Evolutionary conservation across 2,329 filamentous ascomycete species (phyloP), one percentile per base, ranked within the genome.

Genomic region (Arthrinium phaeospermum): DNA sequence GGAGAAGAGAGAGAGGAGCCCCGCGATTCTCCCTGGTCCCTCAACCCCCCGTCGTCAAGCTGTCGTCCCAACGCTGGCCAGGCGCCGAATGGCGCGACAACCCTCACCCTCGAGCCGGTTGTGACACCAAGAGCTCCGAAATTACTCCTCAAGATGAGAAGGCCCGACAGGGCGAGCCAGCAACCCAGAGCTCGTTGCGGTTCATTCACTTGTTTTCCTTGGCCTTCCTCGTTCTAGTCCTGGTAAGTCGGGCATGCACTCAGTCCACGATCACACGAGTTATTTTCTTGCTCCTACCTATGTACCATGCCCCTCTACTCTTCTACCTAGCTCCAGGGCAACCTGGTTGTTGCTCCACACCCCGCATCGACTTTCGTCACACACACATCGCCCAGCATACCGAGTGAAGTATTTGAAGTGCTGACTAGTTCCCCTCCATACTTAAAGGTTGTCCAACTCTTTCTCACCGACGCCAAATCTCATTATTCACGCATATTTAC

Each of bases 381-480:
- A 68, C 67, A 61, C 57, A 64, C 57, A 37, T 64, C 22, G 57
- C 19, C 57, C 19, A 24, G 30, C 34, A 13, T 41, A 64, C 30
- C 22, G 30, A 37, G 30, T 41, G 57, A 64, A 64, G 57, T 64
- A 64, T 64, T 64, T 64, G 57, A 64, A 64, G 30, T 64, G 57
- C 67, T 68, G 24, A 68, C 68, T 53, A 27, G 34, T 70, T 44
- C 71, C 70, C 71, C 74, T 75, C 76, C 73, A 76, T 64, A 64
- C 34, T 41, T 70, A 74, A 75, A 90, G 87, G 81, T 86, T 77
- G 81, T 84, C 75, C 89, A 89, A 79, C 84, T 89, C 76, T 81
- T 88, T 73, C 84, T 89, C 77, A 82, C 82, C 76, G 84, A 86
- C 82, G 80, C 83, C 80, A 86, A 85, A 81, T 81, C 86, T 75